Base-by-base conservation (phyloP, 148 eudicot species). In the Amaranthus hypochondriacus region DNA sequence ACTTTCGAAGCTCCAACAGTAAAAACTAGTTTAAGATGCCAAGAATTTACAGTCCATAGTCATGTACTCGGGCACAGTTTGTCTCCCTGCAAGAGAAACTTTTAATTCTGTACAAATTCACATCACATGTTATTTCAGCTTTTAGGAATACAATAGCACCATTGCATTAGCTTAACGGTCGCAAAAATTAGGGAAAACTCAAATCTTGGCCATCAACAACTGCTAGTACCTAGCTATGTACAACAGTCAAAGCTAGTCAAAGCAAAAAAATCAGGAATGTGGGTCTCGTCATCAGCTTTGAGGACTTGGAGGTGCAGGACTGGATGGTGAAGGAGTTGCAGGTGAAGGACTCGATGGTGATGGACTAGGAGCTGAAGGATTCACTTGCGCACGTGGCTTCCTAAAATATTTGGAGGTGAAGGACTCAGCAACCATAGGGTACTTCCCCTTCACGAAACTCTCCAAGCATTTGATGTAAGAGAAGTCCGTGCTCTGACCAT, bases 391-490 rank as follows among this genome's bases (percentile, higher is more conserved):
- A 58, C 81, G 89, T 8, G 70, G 83, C 84, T 75, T 88, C 69
- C 55, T 79, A 73, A 90, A 90, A 64, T 95, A 95, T 64, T 90
- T 95, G 5, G 83, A 65, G 4, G 73, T 73, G 64, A 91, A 92
- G 13, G 83, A 56, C 50, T 90, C 97, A 3, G 89, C 97, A 69
- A 61, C 73, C 42, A 89, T 87, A 43, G 97, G 89, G 70, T 86
- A 87, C 70, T 90, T 92, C 42, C 58, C 83, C 69, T 72, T 92
- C 5, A 92, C 69, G 47, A 78, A 83, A 70, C 81, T 90, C 77
- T 92, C 96, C 54, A 95, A 69, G 63, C 97, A 89, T 77, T 92
- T 95, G 0, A 84, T 77, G 81, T 90, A 90, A 12, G 98, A 95
- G 62, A 95, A 95, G 73, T 95, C 98, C 78, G 80, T 86, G 46